A percentile compares a stretch with the other conserved stretches of the same genome.
phyloP scores from a whole-genome alignment of 306 rosid species.

The Canavalia ensiformis region DNA sequence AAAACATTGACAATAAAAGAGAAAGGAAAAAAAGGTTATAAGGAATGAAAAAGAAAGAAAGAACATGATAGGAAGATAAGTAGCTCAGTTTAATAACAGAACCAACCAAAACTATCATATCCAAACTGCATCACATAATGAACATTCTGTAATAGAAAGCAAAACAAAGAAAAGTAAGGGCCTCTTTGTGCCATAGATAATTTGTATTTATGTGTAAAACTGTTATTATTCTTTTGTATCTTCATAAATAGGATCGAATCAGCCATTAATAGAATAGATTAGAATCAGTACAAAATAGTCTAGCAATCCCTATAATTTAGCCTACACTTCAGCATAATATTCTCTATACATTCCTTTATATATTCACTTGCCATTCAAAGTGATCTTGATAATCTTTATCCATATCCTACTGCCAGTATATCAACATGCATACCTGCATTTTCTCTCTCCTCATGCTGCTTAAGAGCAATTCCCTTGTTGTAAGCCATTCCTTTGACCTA shows the following conservation, averaged over 20 bases:
- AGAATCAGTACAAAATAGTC: no score
- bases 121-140: conserved; percentile 18
- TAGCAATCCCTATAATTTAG: no score
- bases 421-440: conserved; percentile 71
- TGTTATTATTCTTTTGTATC: no score
- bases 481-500: conserved; percentile 96
- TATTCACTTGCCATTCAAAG: no score
- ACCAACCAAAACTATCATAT: conserved; percentile 33
- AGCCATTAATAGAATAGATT: no score
- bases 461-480: conserved; percentile 76
- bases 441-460: conserved; percentile 81
- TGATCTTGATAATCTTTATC: not conserved
- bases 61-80: conserved; percentile 21
- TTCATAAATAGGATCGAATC: no score
- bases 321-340: no score
- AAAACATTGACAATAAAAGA: conserved; percentile 17
- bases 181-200: no score
- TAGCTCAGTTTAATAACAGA: conserved; percentile 26
- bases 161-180: conserved; percentile 12
- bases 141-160: conserved; percentile 31
- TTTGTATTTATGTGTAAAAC: no score
- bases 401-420: conserved; percentile 18
- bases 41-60: conserved; percentile 21
- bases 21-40: not conserved
- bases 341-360: no score